Evolutionary conservation across 306 rosid genomes (phyloP).

Genomic region (Fragaria vesca): DNA sequence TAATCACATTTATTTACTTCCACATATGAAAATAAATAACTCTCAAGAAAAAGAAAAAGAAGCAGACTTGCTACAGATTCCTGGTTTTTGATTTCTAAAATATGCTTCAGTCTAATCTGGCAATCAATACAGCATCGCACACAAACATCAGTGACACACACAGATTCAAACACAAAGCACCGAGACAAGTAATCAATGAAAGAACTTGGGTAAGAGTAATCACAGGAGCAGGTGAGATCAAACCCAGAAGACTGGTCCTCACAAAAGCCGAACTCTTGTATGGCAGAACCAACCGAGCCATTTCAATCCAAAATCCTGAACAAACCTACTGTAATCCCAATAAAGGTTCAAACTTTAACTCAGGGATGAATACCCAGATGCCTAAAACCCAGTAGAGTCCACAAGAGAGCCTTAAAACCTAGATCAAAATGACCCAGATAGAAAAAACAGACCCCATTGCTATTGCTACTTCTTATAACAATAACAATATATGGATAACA

Average conservation of each 20-base stretch:
- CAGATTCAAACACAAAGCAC: background rate
- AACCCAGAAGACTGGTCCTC: constrained; percentile 51
- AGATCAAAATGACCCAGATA: constrained; percentile 32
- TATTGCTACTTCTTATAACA: constrained; percentile 21
- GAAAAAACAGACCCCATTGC: constrained; percentile 16
- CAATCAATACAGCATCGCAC: background rate
- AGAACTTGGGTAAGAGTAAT: constrained; percentile 31
- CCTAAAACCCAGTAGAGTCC: constrained; percentile 27
- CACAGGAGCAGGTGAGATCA: constrained; percentile 55
- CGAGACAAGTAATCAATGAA: background rate
- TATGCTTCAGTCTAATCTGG: background rate
- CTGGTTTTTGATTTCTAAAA: background rate
- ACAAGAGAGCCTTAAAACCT: constrained; percentile 29
- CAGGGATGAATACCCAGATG: constrained; percentile 25
- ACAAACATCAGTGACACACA: background rate
- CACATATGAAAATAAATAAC: background rate
- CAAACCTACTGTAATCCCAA: constrained; percentile 14
- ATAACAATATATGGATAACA: constrained; percentile 40
- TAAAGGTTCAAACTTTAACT: background rate
- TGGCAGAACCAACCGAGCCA: constrained; percentile 61
- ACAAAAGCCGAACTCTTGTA: constrained; percentile 40
- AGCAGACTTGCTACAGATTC: background rate
- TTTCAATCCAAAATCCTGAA: constrained; percentile 30
- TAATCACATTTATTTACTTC: background rate
- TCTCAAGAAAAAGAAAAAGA: background rate